Conservation (phyloP, 495 filamentous ascomycete genomes). For the Lasiosphaeria miniovina region DNA sequence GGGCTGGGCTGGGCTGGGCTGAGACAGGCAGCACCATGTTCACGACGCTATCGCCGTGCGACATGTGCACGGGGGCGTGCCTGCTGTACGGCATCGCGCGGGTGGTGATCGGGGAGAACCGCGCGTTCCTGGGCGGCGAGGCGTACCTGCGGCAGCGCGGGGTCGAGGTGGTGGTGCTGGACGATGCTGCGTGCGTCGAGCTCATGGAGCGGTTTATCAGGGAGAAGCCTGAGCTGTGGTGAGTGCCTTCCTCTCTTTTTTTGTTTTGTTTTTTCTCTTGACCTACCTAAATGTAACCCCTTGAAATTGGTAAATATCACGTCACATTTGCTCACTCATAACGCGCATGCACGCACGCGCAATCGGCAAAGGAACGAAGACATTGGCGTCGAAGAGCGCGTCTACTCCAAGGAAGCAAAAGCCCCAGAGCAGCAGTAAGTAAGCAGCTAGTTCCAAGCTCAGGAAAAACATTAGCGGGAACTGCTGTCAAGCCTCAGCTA, state of each 20-base stretch:
- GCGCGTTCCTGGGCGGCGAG: constrained; percentile 75
- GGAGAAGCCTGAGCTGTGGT: constrained; percentile 76
- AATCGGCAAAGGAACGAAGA: constrained; percentile 64
- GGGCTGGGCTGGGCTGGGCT: too few relatives aligned
- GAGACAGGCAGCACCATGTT: constrained; percentile 65
- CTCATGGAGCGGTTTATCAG: constrained; percentile 76
- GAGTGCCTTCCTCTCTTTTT: constrained; percentile 20
- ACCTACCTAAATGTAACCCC: too few relatives aligned
- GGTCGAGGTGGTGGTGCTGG: constrained; percentile 71
- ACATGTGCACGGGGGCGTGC: constrained; percentile 83
- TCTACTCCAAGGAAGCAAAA: constrained; percentile 38
- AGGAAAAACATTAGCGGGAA: too few relatives aligned
- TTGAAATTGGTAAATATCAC: too few relatives aligned
- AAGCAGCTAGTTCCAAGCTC: too few relatives aligned
- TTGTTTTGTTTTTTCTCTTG: neutral
- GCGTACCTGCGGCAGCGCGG: constrained; percentile 66
- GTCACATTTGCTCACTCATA: too few relatives aligned
- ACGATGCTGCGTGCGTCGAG: constrained; percentile 64
- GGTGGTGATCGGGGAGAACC: constrained; percentile 83
- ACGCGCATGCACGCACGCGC: constrained; percentile 7
- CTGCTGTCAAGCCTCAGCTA: too few relatives aligned
- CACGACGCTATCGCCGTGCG: constrained; percentile 82
- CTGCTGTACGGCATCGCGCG: constrained; percentile 76
- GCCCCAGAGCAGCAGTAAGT: neutral
- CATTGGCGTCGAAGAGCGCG: constrained; percentile 58